phyloP scores from a whole-genome alignment of 2,329 filamentous ascomycete species.

The Ascochyta rabiei region DNA sequence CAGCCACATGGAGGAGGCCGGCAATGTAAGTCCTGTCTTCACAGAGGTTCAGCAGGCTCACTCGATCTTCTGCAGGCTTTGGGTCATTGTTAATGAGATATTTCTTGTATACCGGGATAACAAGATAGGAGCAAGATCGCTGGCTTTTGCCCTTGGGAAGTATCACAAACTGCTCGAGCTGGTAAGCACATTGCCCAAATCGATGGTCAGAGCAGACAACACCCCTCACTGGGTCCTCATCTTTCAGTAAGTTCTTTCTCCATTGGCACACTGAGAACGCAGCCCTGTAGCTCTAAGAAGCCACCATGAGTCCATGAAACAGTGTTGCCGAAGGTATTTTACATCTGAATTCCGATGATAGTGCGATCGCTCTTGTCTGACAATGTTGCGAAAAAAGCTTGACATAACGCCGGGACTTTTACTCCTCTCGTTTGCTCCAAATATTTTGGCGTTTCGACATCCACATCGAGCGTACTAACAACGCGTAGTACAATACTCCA shows the following conservation, averaged over 20 bases:
- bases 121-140: slow-evolving; percentile 6
- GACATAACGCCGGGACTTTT: no score
- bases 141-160: slow-evolving; percentile 19
- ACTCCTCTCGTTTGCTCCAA: no score
- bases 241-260: slow-evolving; percentile 15
- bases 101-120: slow-evolving; percentile 16
- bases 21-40: background rate
- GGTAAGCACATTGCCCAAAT: slow-evolving; percentile 1
- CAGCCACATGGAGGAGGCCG: background rate
- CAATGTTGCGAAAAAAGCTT: background rate
- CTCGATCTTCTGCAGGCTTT: slow-evolving; percentile 15
- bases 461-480: background rate
- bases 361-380: background rate
- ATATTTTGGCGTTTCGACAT: background rate
- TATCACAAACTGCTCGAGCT: slow-evolving; percentile 14
- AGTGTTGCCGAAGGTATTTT: background rate
- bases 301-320: background rate
- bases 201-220: slow-evolving; percentile 5
- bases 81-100: slow-evolving; percentile 15
- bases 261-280: background rate
- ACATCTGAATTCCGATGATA: background rate
- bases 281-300: background rate
- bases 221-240: slow-evolving; percentile 16
- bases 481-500: slow-evolving; percentile 6
- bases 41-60: slow-evolving; percentile 8